phyloP scores from a whole-genome alignment of 805 yeast species.

The Saccharomycopsis sp. region DNA sequence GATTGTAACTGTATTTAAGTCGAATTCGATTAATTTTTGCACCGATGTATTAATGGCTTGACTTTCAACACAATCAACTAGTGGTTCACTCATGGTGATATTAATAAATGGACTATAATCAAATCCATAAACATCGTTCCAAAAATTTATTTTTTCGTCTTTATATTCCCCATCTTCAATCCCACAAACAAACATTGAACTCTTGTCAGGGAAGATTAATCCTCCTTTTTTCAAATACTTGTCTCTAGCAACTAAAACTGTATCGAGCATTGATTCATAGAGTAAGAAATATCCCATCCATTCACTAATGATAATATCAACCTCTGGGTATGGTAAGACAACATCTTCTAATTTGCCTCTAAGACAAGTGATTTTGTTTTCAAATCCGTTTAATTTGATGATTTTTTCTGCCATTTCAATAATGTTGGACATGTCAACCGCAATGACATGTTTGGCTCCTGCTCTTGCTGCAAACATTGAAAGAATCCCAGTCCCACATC shows the following conservation, averaged over 20 bases:
- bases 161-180: constrained; percentile 90
- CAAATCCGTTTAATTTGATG: constrained; percentile 70
- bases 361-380: constrained; percentile 76
- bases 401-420: constrained; percentile 94
- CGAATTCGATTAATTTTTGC: constrained; percentile 65
- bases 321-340: constrained; percentile 70
- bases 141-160: constrained; percentile 80
- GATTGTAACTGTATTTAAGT: constrained; percentile 78
- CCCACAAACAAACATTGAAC: constrained; percentile 81
- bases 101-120: constrained; percentile 88
- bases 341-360: constrained; percentile 95
- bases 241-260: constrained; percentile 91
- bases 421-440: constrained; percentile 94
- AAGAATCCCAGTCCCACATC: constrained; percentile 97
- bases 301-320: constrained; percentile 91
- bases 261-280: constrained; percentile 96
- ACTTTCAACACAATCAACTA: constrained; percentile 90
- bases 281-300: constrained; percentile 99
- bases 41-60: constrained; percentile 66
- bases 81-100: constrained; percentile 83
- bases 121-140: constrained; percentile 97
- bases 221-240: constrained; percentile 72
- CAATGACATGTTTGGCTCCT: constrained; percentile 97
- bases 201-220: constrained; percentile 88
- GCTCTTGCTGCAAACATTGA: constrained; percentile 98